phyloP scores from a whole-genome alignment of 2,329 filamentous ascomycete species.

The Cladosporium sp. region DNA sequence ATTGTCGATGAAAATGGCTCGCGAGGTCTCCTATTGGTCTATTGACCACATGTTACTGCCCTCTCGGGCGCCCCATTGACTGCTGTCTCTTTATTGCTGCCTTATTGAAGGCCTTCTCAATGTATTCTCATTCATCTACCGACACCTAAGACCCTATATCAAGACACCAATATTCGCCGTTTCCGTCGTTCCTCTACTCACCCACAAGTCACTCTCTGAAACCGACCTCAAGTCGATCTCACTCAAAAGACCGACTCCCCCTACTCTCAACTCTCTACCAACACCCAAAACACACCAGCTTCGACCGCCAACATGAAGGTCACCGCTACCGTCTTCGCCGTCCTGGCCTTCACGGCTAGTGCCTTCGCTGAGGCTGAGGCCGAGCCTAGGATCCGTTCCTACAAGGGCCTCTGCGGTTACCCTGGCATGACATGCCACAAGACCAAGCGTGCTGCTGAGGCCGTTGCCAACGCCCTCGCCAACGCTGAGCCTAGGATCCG shows the following conservation, averaged over 20 bases:
- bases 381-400: constrained; percentile 36
- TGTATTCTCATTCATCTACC: constrained; percentile 1
- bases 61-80: not conserved
- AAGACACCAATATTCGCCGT: constrained; percentile 7
- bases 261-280: not conserved
- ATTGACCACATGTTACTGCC: constrained; percentile 2
- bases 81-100: not conserved
- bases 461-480: constrained; percentile 36
- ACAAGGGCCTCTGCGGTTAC: constrained; percentile 26
- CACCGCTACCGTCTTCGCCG: constrained; percentile 16
- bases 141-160: constrained; percentile 8
- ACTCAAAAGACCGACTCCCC: constrained; percentile 7
- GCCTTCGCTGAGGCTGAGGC: constrained; percentile 5
- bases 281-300: constrained; percentile 7
- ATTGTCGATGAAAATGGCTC: not conserved
- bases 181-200: constrained; percentile 11
- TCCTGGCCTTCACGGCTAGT: constrained; percentile 17
- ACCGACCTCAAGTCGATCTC: not conserved
- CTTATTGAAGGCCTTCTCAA: constrained; percentile 18
- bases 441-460: constrained; percentile 36
- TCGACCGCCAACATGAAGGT: constrained; percentile 24
- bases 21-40: not conserved
- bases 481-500: constrained; percentile 18
- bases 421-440: constrained; percentile 13
- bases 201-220: constrained; percentile 17